Evolutionary conservation across 441 rosid species (phyloP).

Genomic region (Adansonia gregorii): DNA sequence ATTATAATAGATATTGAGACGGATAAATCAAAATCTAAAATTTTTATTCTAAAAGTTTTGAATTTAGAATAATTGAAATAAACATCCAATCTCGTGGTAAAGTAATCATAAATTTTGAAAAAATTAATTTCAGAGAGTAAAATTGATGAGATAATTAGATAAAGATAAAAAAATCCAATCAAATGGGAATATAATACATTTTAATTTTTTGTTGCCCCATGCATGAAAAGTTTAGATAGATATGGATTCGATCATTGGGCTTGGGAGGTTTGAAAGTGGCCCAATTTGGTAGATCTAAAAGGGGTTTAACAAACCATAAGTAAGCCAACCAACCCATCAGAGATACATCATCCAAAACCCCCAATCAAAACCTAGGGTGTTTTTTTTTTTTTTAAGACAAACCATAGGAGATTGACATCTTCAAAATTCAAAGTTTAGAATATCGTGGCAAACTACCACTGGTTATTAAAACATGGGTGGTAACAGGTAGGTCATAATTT

Average conservation of each 20-base stretch:
- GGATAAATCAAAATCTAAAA: too few species aligned
- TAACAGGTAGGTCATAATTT: constrained; percentile 9
- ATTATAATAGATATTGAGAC: too few species aligned
- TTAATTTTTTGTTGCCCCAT: not conserved
- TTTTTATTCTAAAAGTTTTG: too few species aligned
- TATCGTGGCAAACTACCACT: not conserved
- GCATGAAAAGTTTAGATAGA: not conserved
- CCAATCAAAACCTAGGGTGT: not conserved
- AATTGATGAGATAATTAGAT: too few species aligned
- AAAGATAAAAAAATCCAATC: too few species aligned
- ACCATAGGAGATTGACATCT: too few species aligned
- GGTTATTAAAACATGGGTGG: constrained; percentile 11
- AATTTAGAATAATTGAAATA: too few species aligned
- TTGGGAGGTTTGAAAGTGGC: not conserved
- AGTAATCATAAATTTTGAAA: too few species aligned
- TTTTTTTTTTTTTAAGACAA: not conserved
- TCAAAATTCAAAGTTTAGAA: not conserved
- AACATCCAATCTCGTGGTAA: too few species aligned
- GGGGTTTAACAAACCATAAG: not conserved
- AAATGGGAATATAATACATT: too few species aligned
- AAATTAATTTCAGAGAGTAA: too few species aligned
- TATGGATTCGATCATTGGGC: not conserved
- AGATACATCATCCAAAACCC: not conserved
- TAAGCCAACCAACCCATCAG: not conserved
- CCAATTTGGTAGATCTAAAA: not conserved